These are phyloP conservation scores for Lepraria neglecta DNA, from an alignment of 495 filamentous ascomycete species.

Conservation along the genomic window DNA sequence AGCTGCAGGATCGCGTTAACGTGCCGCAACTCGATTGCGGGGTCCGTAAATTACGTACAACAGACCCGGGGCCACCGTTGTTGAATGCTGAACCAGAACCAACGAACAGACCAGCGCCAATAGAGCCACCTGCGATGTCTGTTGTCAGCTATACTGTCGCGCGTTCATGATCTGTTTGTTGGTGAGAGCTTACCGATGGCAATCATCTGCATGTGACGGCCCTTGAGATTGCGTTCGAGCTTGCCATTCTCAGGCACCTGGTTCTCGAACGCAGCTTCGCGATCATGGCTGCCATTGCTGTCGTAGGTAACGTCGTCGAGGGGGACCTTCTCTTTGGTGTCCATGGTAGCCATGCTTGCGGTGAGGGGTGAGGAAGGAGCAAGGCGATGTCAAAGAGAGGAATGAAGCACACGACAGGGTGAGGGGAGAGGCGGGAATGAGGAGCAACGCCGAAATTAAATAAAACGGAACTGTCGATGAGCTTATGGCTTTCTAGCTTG, in stretches of 20 bases:
- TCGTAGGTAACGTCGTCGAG: slow-evolving; percentile 22
- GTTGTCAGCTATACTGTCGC: not conserved
- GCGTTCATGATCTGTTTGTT: not conserved
- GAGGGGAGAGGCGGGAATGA: not conserved
- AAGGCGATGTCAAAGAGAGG: not conserved
- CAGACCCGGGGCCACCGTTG: slow-evolving; percentile 39
- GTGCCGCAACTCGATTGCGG: slow-evolving; percentile 17
- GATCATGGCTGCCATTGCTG: slow-evolving; percentile 18
- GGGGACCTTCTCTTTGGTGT: slow-evolving; percentile 15
- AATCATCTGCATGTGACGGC: slow-evolving; percentile 70
- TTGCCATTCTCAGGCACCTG: slow-evolving; percentile 1
- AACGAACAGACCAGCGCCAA: slow-evolving; percentile 51
- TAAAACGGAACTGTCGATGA: not conserved
- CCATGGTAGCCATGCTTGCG: not conserved
- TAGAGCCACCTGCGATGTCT: slow-evolving; percentile 39
- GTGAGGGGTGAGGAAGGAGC: not conserved
- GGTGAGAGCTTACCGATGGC: slow-evolving; percentile 49
- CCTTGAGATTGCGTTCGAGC: slow-evolving; percentile 42
- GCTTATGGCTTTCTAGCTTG: not conserved
- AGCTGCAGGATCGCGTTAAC: slow-evolving; percentile 29
- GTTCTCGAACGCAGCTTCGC: slow-evolving; percentile 17
- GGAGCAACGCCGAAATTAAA: not conserved
- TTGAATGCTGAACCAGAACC: slow-evolving; percentile 42
- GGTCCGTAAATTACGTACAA: slow-evolving; percentile 32
- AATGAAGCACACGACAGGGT: slow-evolving; percentile 12